These are phyloP conservation scores for Bidens hawaiensis DNA, from an alignment of 140 eudicot species.

Conservation along the genomic window DNA sequence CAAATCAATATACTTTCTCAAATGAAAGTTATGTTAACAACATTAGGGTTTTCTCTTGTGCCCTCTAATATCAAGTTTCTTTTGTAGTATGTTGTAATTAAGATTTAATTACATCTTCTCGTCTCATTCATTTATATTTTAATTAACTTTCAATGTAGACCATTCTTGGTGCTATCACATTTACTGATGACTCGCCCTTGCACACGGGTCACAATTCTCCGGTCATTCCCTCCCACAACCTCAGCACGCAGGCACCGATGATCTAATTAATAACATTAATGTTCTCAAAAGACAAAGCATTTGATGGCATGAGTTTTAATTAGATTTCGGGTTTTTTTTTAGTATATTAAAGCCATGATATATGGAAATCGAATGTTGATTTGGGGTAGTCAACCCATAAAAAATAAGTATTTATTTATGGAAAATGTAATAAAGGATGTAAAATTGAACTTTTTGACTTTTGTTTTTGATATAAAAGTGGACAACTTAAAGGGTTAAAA, in stretches of 20 bases:
- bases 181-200: no score
- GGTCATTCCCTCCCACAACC: no score
- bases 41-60: conserved; percentile 9
- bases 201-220: no score
- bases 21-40: background rate
- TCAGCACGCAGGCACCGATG: no score
- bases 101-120: background rate
- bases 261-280: background rate
- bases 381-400: conserved; percentile 10
- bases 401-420: background rate
- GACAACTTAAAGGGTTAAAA: conserved; percentile 15
- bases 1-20: background rate
- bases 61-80: background rate
- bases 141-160: no score
- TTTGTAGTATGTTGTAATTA: background rate
- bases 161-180: no score
- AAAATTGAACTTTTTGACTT: conserved; percentile 26
- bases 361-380: conserved; percentile 1
- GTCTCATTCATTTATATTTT: no score
- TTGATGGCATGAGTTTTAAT: background rate
- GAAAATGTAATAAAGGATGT: background rate
- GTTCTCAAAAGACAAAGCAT: background rate
- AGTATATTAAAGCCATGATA: conserved; percentile 1
- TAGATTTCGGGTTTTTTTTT: background rate
- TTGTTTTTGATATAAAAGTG: conserved; percentile 9